Base-by-base conservation (phyloP, 1,284 basidiomycete species). In the Ustilago vetiveriae region DNA sequence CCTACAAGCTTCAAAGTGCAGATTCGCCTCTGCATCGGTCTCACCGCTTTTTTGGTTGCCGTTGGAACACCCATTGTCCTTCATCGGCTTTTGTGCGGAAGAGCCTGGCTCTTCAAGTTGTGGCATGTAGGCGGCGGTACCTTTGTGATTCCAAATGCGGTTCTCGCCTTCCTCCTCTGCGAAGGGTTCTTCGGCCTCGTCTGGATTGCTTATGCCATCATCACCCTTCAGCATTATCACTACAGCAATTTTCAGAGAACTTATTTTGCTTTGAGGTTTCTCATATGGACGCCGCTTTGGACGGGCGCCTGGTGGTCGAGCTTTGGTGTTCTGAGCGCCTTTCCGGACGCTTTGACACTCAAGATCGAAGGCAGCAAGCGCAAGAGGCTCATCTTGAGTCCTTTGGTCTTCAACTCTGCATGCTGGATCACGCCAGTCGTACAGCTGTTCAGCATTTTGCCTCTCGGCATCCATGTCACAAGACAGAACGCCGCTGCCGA, bases 331-430 rank as follows among this genome's bases (percentile, higher is more conserved):
- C 23, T 45, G 21, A 52, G 64, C 39, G 64, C 57, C 2, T 67
- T 67, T 23, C 64, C 64, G 7, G 64, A 67, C 10, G 57, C 64
- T 13, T 24, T 67, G 39, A 67, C 48, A 17, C 40, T n/a, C 47
- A 59, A 51, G 30, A 32, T 5, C 16, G 44, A 53, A 16, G 37
- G n/a, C 8, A 24, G 51, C 14, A 42, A 24, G 39, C 56, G 39
- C 23, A 58, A 33, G 30, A 42, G 64, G 16, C 49, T 56, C n/a
- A 45, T 67, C 9, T 30, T 67, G n/a, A 60, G 53, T 22, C 64
- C 57, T 6, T 19, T 11, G 2, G 35, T 38, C 7, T 60, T 67
- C 44, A 67, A 67, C n/a, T 2, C 49, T 13, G 48, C 39, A 10
- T 67, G 64, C 22, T 67, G 53, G 52, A 23, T 17, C 4, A 26